phyloP scores from a whole-genome alignment of 2,329 filamentous ascomycete genomes.

The Cladobotryum protrusum region DNA sequence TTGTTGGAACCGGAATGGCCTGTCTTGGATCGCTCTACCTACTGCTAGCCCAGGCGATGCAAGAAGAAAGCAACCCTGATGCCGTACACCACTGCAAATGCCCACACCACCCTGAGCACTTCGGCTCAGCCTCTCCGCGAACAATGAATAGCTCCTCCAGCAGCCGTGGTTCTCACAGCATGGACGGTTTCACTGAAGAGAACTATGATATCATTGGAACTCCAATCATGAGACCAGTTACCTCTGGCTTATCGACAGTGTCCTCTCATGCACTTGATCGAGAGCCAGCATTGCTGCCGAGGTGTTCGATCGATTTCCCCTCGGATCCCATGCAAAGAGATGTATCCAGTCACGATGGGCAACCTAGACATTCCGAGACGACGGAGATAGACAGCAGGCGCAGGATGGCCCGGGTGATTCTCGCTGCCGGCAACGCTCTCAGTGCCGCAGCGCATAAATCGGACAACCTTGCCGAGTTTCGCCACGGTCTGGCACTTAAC shows the following conservation, averaged over 20 bases:
- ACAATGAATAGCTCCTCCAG: background rate
- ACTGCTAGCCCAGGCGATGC: conserved; percentile 33
- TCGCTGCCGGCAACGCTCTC: conserved; percentile 37
- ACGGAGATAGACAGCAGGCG: conserved; percentile 28
- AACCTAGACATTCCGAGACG: background rate
- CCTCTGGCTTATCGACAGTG: background rate
- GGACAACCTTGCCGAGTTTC: conserved; percentile 44
- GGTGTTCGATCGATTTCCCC: background rate
- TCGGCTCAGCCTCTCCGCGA: background rate
- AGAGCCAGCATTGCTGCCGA: background rate
- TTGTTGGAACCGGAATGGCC: conserved; percentile 53
- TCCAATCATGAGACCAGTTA: background rate
- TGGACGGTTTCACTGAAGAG: background rate
- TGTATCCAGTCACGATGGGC: background rate
- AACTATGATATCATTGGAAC: background rate
- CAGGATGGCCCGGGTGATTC: conserved; percentile 38
- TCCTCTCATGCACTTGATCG: background rate
- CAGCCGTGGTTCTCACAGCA: background rate
- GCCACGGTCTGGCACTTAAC: conserved; percentile 37
- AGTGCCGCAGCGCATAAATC: conserved; percentile 41
- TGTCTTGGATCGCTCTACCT: conserved; percentile 54
- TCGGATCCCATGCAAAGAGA: background rate
- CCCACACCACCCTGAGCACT: conserved; percentile 6
- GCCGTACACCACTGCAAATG: conserved; percentile 12
- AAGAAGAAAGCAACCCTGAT: conserved; percentile 1